Percentiles rank a stretch among this genome's conserved stretches.
These are phyloP conservation scores for Phytophthora europaea DNA, from an alignment of 352 stramenopile species.

Conservation along the genomic window DNA sequence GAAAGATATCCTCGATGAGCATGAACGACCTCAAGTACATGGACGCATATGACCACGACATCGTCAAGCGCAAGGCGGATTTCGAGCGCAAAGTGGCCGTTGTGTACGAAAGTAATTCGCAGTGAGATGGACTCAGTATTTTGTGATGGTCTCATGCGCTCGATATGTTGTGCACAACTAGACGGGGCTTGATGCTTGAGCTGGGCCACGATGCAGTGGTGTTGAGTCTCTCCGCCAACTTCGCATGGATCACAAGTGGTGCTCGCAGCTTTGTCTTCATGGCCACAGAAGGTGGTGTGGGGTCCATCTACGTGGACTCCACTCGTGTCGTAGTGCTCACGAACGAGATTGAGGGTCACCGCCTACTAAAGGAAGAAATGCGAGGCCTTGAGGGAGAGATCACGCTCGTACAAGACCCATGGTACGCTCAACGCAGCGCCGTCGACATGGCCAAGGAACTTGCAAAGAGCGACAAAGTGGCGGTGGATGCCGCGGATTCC, in stretches of 20 bases:
- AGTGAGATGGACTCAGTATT: neutral
- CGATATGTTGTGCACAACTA: constrained; percentile 21
- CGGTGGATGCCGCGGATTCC: constrained; percentile 40
- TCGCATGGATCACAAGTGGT: constrained; percentile 74
- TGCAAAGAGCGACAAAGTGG: constrained; percentile 47
- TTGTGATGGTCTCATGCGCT: constrained; percentile 13
- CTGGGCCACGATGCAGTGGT: constrained; percentile 58
- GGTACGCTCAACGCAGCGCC: constrained; percentile 52
- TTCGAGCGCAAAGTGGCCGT: constrained; percentile 57
- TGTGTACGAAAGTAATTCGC: constrained; percentile 46
- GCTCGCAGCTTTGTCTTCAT: constrained; percentile 77
- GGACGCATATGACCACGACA: constrained; percentile 60
- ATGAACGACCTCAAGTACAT: constrained; percentile 77
- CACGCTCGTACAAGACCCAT: constrained; percentile 61
- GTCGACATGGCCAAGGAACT: constrained; percentile 47
- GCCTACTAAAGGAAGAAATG: constrained; percentile 76
- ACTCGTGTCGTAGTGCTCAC: constrained; percentile 63
- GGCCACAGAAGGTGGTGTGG: constrained; percentile 69
- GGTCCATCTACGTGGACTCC: constrained; percentile 71
- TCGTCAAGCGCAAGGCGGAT: constrained; percentile 50
- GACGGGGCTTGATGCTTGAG: constrained; percentile 54
- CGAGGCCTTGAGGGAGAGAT: constrained; percentile 55
- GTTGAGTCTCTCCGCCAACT: constrained; percentile 69
- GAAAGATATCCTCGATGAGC: constrained; percentile 8
- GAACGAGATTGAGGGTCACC: constrained; percentile 82